Percentiles rank a stretch among this genome's conserved stretches.
Evolutionary conservation across 306 rosid species (phyloP).

Genomic region (Castanea sativa): DNA sequence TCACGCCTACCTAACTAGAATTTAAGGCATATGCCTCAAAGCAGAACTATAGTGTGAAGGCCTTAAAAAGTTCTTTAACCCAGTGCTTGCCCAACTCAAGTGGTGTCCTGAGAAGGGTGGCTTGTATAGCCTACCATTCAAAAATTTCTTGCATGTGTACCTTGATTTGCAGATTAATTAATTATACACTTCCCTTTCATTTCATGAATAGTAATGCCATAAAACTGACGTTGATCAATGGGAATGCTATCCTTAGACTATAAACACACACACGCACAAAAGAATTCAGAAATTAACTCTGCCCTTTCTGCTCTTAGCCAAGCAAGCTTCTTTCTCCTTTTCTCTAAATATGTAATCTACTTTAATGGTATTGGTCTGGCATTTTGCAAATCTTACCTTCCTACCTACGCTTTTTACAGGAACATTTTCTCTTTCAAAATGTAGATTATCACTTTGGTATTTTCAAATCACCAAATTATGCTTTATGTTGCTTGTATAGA

Average conservation of each 20-base stretch:
- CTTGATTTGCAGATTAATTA: not conserved
- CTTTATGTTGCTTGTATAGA: not conserved
- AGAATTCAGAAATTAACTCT: not conserved
- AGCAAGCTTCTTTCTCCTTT: not conserved
- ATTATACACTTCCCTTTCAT: no score
- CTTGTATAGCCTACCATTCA: not conserved
- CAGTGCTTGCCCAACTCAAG: not conserved
- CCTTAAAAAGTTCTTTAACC: not conserved
- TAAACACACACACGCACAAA: no score
- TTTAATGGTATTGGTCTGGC: not conserved
- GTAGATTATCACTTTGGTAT: not conserved
- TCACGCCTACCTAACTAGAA: not conserved
- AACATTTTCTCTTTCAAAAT: not conserved
- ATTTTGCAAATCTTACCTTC: not conserved
- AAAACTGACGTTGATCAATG: not conserved
- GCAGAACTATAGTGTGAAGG: not conserved
- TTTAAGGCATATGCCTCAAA: not conserved
- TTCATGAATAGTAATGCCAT: not conserved
- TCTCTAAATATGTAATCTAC: not conserved
- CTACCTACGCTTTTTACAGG: not conserved
- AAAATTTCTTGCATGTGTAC: not conserved
- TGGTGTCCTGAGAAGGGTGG: not conserved
- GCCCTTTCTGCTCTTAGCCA: not conserved
- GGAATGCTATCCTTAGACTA: not conserved
- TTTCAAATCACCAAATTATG: not conserved